Evolutionary conservation across 805 yeast species (phyloP).

Genomic region (Ogataea salicorniae): DNA sequence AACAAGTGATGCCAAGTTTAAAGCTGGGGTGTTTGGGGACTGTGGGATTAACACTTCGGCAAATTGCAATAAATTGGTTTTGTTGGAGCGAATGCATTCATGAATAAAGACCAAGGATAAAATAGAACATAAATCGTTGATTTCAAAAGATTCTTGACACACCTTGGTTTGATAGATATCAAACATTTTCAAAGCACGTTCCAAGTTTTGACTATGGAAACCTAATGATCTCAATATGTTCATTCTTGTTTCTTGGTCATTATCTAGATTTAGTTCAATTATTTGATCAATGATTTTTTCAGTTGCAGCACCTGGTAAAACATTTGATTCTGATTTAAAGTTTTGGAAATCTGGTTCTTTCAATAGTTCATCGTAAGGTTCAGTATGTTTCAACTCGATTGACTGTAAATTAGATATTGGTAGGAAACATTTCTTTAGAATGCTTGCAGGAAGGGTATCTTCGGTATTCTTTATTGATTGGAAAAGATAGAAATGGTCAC

Average conservation of each 20-base stretch:
- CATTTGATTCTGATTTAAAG: neutral
- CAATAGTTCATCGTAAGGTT: neutral
- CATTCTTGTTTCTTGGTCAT: slow-evolving; percentile 7
- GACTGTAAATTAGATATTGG: slow-evolving; percentile 21
- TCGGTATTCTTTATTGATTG: slow-evolving; percentile 6
- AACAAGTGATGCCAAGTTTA: slow-evolving; percentile 22
- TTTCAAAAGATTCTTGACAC: slow-evolving; percentile 20
- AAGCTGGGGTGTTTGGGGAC: slow-evolving; percentile 21
- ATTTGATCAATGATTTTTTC: slow-evolving; percentile 12
- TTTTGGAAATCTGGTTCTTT: neutral
- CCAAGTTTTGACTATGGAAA: slow-evolving; percentile 20
- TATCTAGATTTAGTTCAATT: slow-evolving; percentile 13
- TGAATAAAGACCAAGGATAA: slow-evolving; percentile 22
- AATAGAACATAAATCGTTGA: slow-evolving; percentile 17
- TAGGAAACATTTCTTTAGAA: slow-evolving; percentile 2
- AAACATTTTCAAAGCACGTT: slow-evolving; percentile 17
- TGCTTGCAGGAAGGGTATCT: neutral
- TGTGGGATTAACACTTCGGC: slow-evolving; percentile 28
- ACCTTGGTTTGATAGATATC: slow-evolving; percentile 21
- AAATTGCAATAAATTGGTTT: slow-evolving; percentile 11
- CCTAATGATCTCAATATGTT: slow-evolving; percentile 20
- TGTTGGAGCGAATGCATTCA: slow-evolving; percentile 15
- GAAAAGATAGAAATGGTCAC: slow-evolving; percentile 19
- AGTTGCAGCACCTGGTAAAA: neutral
- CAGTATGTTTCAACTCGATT: neutral